These are phyloP conservation scores for Poa annua DNA, from an alignment of 176 grass and related monocot genomes.

Conservation along the genomic window DNA sequence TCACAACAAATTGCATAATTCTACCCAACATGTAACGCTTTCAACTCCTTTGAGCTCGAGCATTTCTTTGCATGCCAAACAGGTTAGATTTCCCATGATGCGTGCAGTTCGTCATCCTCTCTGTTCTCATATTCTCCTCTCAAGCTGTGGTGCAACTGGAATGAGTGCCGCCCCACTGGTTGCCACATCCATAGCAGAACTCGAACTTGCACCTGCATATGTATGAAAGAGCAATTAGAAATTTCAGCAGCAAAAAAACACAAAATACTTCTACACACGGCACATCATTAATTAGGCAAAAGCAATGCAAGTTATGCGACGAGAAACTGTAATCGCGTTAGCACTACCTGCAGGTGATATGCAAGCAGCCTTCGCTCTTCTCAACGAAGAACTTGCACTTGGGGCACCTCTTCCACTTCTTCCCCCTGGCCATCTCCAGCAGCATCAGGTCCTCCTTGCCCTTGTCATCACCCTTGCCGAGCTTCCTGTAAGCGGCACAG, in stretches of 20 bases:
- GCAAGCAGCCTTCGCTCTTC: constrained; percentile 50
- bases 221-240: neutral
- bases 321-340: neutral
- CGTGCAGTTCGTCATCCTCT: neutral
- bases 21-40: neutral
- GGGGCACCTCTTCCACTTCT: constrained; percentile 65
- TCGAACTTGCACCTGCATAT: constrained; percentile 54
- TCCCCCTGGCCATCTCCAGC: constrained; percentile 43
- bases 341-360: constrained; percentile 66
- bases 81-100: neutral
- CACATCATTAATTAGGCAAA: neutral
- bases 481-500: constrained; percentile 49
- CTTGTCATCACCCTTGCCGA: constrained; percentile 9
- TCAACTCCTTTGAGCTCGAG: neutral
- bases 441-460: constrained; percentile 54
- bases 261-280: neutral
- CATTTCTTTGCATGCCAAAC: neutral
- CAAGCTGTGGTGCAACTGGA: constrained; percentile 27
- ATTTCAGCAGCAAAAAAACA: neutral
- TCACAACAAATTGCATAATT: neutral
- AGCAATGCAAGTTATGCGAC: neutral
- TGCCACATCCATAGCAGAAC: constrained; percentile 25
- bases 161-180: neutral
- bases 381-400: constrained; percentile 64
- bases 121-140: neutral